These are phyloP conservation scores for Sungouiozyma ichnusensis DNA, from an alignment of 805 yeast species.

Conservation along the genomic window DNA sequence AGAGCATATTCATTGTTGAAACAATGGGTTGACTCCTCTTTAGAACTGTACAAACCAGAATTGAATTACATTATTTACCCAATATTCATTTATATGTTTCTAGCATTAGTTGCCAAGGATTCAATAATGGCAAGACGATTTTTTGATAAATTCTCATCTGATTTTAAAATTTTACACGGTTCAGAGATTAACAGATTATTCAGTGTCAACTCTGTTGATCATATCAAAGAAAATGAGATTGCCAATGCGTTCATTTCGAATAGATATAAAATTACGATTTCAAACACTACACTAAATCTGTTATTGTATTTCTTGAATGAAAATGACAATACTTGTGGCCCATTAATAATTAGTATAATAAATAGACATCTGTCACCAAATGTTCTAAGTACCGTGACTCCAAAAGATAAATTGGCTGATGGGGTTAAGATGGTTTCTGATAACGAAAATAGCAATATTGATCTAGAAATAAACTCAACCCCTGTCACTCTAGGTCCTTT, in stretches of 20 bases:
- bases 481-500: constrained; percentile 71
- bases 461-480: constrained; percentile 21
- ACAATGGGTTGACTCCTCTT: constrained; percentile 83
- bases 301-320: constrained; percentile 81
- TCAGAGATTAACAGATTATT: constrained; percentile 63
- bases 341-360: constrained; percentile 70
- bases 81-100: constrained; percentile 78
- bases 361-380: constrained; percentile 65
- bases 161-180: constrained; percentile 67
- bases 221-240: constrained; percentile 69
- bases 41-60: constrained; percentile 87
- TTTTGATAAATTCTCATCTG: constrained; percentile 62
- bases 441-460: constrained; percentile 22
- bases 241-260: constrained; percentile 65
- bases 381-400: constrained; percentile 29
- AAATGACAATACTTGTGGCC: constrained; percentile 86
- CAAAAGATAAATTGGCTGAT: constrained; percentile 24
- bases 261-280: constrained; percentile 64
- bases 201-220: constrained; percentile 69
- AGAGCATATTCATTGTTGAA: constrained; percentile 72
- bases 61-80: constrained; percentile 79
- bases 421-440: constrained; percentile 21
- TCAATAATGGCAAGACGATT: constrained; percentile 57
- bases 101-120: constrained; percentile 64
- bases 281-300: constrained; percentile 76